Evolutionary conservation across 2,329 filamentous ascomycete genomes (phyloP).

Genomic region (Curvularia lunata): DNA sequence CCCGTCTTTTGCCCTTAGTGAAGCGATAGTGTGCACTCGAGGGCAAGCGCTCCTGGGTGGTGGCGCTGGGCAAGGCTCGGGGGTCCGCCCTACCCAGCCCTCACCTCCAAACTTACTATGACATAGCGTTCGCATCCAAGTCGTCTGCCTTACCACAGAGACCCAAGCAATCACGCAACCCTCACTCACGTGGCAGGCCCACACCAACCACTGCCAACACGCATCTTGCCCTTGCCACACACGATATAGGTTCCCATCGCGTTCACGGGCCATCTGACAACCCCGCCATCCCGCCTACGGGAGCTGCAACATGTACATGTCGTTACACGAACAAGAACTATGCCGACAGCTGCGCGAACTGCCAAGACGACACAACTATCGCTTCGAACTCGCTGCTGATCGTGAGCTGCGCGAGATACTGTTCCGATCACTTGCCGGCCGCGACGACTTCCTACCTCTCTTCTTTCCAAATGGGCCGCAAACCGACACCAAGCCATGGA

Average conservation of each 20-base stretch:
- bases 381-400: constrained; percentile 74
- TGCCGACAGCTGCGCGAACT: constrained; percentile 81
- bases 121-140: constrained; percentile 22
- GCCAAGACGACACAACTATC: constrained; percentile 74
- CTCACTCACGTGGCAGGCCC: constrained; percentile 26
- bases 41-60: constrained; percentile 3
- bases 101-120: constrained; percentile 15
- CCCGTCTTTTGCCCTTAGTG: not conserved
- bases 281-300: constrained; percentile 23
- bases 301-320: constrained; percentile 52
- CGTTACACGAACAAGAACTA: constrained; percentile 75
- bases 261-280: constrained; percentile 4
- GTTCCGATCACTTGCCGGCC: constrained; percentile 84
- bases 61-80: constrained; percentile 16
- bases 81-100: constrained; percentile 14
- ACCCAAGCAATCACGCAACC: constrained; percentile 5
- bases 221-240: not conserved
- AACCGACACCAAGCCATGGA: constrained; percentile 66
- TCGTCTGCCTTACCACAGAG: constrained; percentile 15
- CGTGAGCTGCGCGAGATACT: constrained; percentile 77
- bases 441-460: constrained; percentile 74
- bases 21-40: not conserved
- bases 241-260: constrained; percentile 1
- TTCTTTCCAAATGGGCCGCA: constrained; percentile 82
- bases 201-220: constrained; percentile 14